These are phyloP conservation scores for Pythium monospermum DNA, from an alignment of 352 stramenopile species.

Conservation along the genomic window DNA sequence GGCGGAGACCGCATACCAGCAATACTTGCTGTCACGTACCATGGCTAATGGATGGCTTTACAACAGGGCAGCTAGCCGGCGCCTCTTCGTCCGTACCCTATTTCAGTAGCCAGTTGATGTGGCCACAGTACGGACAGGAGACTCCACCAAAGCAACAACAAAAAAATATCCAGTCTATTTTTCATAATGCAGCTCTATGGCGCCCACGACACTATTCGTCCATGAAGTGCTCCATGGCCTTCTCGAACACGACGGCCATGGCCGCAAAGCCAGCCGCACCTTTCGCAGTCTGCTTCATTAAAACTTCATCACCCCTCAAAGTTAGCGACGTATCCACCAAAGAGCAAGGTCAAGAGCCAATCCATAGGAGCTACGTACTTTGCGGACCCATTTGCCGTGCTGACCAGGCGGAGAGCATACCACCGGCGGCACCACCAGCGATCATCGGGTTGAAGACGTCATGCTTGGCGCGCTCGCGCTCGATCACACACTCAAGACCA, in stretches of 20 bases:
- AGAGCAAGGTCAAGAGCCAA: constrained; percentile 4
- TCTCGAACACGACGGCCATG: constrained; percentile 86
- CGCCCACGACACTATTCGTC: background rate
- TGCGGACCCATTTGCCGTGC: constrained; percentile 56
- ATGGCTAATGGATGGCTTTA: too few relatives aligned
- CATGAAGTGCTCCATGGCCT: constrained; percentile 66
- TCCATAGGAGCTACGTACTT: constrained; percentile 33
- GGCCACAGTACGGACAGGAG: too few relatives aligned
- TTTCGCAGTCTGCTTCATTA: constrained; percentile 68
- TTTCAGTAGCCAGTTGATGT: too few relatives aligned
- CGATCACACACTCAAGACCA: constrained; percentile 77
- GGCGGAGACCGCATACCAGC: too few relatives aligned
- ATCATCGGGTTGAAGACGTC: constrained; percentile 79
- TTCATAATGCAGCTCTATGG: constrained; percentile 8
- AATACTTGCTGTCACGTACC: too few relatives aligned
- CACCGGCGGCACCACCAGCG: constrained; percentile 62
- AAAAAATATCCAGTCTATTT: too few relatives aligned
- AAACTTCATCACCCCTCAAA: too few relatives aligned
- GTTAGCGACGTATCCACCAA: too few relatives aligned
- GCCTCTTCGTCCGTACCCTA: constrained; percentile 3
- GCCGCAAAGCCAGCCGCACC: constrained; percentile 70
- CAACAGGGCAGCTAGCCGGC: too few relatives aligned
- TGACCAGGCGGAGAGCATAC: constrained; percentile 60
- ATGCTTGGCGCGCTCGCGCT: constrained; percentile 70
- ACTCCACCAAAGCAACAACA: too few relatives aligned